Evolutionary conservation across 2,329 filamentous ascomycete genomes (phyloP), one percentile per base, ranked within the genome.

Genomic region (Talaromyces atroroseus): DNA sequence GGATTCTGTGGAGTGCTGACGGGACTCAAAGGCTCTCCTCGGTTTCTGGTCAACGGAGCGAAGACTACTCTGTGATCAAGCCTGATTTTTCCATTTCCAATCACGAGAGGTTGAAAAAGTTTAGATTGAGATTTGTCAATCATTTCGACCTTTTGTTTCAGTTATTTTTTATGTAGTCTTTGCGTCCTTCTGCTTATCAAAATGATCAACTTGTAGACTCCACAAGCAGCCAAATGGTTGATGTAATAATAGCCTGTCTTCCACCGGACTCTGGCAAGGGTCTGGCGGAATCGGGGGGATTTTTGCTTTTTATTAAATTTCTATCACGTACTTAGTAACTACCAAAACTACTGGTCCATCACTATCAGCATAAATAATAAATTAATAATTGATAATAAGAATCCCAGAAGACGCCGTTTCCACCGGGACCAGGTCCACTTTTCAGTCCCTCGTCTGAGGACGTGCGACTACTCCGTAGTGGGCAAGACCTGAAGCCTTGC

Each of bases 21-120:
- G 12, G 68, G 60, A 11, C 72, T 73, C 38, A 75, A 52, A 3
- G 80, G 78, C 5, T 74, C 76, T 18, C 78, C 78, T 24, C 81
- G 75, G 61, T 78, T 79, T 18, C 81, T 76, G 5, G 81, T 83
- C 55, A 83, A 65, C 2, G 82, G 78, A 1, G 80, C 77, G 61
- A 78, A 65, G 46, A 80, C 70, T 23, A 83, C 68, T 52, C 81
- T 77, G 61, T 83, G 80, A 49, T 75, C 71, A 32, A 84, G 75
- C 10, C 66, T 66, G 45, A 78, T 72, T 45, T 75, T 74, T 58
- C 80, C 75, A 65, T 76, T 76, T 58, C 76, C 71, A 49, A 79
- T 71, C 29, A 69, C 63, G 54, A 79, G 61, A 5, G 77, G 75
- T 54, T 68, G 64, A 61, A 78, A 80, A 38, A 78, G 71, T 63